These are phyloP conservation scores for Carpinus viminea DNA, from an alignment of 306 rosid genomes.

Conservation along the genomic window DNA sequence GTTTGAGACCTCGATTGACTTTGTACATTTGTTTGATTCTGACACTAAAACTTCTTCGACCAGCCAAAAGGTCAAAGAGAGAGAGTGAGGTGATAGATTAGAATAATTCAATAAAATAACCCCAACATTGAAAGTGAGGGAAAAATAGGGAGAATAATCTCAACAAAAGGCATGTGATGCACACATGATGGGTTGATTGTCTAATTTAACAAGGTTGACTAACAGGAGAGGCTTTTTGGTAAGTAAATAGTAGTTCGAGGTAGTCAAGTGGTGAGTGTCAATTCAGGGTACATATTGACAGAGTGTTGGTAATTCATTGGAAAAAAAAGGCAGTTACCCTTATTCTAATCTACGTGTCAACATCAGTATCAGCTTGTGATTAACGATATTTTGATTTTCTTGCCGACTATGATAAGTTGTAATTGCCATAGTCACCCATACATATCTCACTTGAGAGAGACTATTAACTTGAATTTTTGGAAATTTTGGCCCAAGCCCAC, in stretches of 20 bases:
- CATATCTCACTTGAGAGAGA: background rate
- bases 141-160: too few species aligned
- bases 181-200: too few species aligned
- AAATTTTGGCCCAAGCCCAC: slow-evolving; percentile 1
- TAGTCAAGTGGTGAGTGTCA: too few species aligned
- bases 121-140: too few species aligned
- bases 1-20: slow-evolving; percentile 65
- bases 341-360: background rate
- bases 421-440: background rate
- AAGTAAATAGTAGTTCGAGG: too few species aligned
- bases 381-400: background rate
- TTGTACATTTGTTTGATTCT: background rate
- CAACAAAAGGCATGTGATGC: too few species aligned
- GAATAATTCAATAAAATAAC: too few species aligned
- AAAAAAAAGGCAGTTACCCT: too few species aligned
- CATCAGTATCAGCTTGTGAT: slow-evolving; percentile 1
- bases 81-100: background rate
- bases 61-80: background rate
- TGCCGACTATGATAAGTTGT: background rate
- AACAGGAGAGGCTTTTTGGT: too few species aligned
- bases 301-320: too few species aligned
- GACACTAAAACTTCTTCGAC: background rate
- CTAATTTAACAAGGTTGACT: too few species aligned
- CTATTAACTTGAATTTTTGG: background rate
- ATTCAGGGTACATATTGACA: too few species aligned